Conservation (phyloP, 2,329 filamentous ascomycete genomes). For the Coleophoma eucalyptorum region DNA sequence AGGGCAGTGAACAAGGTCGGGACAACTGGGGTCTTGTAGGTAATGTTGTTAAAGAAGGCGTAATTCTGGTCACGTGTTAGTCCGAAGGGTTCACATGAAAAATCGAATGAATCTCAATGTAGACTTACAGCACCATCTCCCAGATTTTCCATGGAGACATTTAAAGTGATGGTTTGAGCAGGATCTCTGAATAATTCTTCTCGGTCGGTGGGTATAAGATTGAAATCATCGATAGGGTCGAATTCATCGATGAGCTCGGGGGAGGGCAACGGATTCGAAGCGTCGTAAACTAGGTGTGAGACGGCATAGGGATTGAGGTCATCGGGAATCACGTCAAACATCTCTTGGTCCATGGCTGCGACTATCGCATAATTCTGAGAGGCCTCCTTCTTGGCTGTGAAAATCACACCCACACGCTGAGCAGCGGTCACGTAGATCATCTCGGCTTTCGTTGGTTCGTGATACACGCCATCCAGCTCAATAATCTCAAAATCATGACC, state of each 20-base stretch:
- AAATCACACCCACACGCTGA: slow-evolving; percentile 41
- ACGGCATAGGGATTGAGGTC: slow-evolving; percentile 63
- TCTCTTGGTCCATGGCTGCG: slow-evolving; percentile 34
- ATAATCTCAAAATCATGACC: slow-evolving; percentile 35
- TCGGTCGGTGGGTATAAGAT: slow-evolving; percentile 63
- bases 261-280: slow-evolving; percentile 37
- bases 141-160: too few relatives aligned
- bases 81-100: too few relatives aligned
- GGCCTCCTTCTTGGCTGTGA: slow-evolving; percentile 38
- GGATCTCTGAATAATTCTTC: slow-evolving; percentile 44
- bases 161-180: neutral
- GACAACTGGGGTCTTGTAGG: slow-evolving; percentile 71
- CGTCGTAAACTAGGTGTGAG: slow-evolving; percentile 55
- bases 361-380: slow-evolving; percentile 18
- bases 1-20: slow-evolving; percentile 77
- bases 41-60: slow-evolving; percentile 69
- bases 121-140: too few relatives aligned
- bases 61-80: slow-evolving; percentile 38
- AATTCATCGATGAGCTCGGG: slow-evolving; percentile 56
- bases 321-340: slow-evolving; percentile 60
- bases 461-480: slow-evolving; percentile 44
- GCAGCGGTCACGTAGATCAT: slow-evolving; percentile 39
- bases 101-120: too few relatives aligned
- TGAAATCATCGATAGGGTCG: slow-evolving; percentile 67
- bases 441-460: slow-evolving; percentile 28